phyloP scores from a whole-genome alignment of 257 asterid genomes.

The Gentiana dahurica region DNA sequence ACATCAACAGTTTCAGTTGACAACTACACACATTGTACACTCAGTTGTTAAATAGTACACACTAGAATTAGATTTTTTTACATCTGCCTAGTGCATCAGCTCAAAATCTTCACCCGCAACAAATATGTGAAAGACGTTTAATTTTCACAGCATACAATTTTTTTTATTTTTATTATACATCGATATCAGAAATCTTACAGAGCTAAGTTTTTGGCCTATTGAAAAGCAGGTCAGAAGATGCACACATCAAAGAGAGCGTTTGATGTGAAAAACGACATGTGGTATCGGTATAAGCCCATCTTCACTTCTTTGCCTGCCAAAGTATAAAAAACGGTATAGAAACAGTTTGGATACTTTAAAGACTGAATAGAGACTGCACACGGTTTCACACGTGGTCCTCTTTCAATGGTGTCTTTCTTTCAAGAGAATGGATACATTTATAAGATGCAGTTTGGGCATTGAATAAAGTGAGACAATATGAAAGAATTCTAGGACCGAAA shows the following conservation, averaged over 20 bases:
- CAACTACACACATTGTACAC: no score
- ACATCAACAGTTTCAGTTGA: no score
- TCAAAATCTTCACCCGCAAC: neutral
- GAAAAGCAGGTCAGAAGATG: slow-evolving; percentile 1
- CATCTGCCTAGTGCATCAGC: slow-evolving; percentile 1
- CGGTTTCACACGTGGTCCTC: no score
- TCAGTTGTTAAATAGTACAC: neutral
- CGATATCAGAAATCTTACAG: slow-evolving; percentile 4
- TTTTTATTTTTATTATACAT: slow-evolving; percentile 7
- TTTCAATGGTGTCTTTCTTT: no score
- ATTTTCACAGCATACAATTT: no score
- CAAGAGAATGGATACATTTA: no score
- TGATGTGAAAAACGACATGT: neutral
- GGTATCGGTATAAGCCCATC: slow-evolving; percentile 3
- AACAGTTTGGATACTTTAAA: neutral
- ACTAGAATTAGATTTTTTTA: neutral
- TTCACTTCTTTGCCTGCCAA: slow-evolving; percentile 49
- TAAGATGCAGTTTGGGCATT: neutral
- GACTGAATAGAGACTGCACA: neutral
- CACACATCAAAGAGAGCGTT: slow-evolving; percentile 1
- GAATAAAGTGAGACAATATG: neutral
- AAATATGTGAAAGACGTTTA: neutral
- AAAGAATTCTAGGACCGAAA: neutral
- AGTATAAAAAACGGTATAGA: neutral
- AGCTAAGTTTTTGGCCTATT: neutral